Base-by-base conservation (phyloP, 2,329 filamentous ascomycete species). In the Diplodia scrobiculata region DNA sequence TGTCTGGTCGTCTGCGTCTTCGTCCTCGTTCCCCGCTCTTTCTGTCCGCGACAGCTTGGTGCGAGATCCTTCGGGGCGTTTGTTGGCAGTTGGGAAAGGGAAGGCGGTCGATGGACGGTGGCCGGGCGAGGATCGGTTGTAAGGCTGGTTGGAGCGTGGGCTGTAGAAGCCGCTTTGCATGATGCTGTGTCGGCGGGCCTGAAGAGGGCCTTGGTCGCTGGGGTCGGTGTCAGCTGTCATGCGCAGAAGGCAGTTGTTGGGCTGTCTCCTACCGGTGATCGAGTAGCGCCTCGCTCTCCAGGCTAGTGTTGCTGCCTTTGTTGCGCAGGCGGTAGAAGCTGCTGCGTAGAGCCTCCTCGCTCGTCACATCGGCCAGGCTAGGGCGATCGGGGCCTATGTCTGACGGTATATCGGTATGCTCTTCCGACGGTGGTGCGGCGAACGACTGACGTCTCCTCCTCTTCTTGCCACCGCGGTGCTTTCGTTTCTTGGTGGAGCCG, bases 281-380 rank as follows among this genome's bases (percentile, higher is more conserved):
- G 19, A 98, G 81, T 70, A 98, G 80, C 7, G 87, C 89, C 74
- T 96, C 89, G 76, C 92, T 97, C 71, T 97, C 94, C 69, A 98
- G 81, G 76, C 94, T 98, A 0, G 91, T 92, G 72, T 85, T 88
- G 79, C 94, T 98, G 69, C 88, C 74, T 74, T 90, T 91, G 54
- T 73, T 77, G n/a, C 73, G 73, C 62, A 86, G 73, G 48, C 82
- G 80, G 73, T 87, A 87, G 73, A 87, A 85, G 67, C 81, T 80
- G 63, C 77, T 77, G 68, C 78, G 78, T 38, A 77, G 74, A 19
- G 78, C 73, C 62, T 74, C 68, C 25, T 73, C 66, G 67, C 69
- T 72, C 4, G 72, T 71, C 63, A 75, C 73, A 62, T 79, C 77
- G 74, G 76, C 74, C 69, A 79, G 73, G 68, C 73, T 78, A 55